A percentile compares a stretch with the other conserved stretches of the same genome.
phyloP scores from a whole-genome alignment of 2,329 filamentous ascomycete species.

The Aspergillus sergii region DNA sequence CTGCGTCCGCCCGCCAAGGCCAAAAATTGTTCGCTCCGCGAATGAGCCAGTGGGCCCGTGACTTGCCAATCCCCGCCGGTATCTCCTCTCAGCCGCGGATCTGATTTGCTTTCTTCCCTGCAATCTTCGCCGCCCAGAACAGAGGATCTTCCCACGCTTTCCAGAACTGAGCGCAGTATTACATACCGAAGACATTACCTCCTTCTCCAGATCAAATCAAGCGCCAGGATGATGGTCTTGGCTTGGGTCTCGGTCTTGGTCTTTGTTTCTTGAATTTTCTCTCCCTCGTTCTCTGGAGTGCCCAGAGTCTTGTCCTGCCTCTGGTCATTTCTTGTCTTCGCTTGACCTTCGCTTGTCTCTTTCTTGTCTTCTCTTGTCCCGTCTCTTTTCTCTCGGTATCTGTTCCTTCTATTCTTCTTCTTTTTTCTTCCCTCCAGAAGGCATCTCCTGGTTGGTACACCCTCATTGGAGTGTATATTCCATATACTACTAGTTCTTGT shows the following conservation, averaged over 20 bases:
- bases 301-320: constrained; percentile 18
- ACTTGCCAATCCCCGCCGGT: constrained; percentile 6
- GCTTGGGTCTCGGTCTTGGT: constrained; percentile 19
- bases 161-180: not conserved
- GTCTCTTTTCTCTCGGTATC: constrained; percentile 9
- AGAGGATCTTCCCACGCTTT: constrained; percentile 1
- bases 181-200: not conserved
- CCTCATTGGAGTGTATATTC: not conserved
- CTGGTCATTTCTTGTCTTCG: constrained; percentile 14
- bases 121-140: not conserved
- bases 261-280: constrained; percentile 18
- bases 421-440: not conserved
- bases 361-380: constrained; percentile 12
- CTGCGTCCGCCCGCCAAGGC: constrained; percentile 20
- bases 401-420: not conserved
- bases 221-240: constrained; percentile 14
- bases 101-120: constrained; percentile 7
- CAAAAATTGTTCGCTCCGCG: constrained; percentile 18
- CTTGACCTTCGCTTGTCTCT: constrained; percentile 14
- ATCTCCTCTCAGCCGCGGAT: constrained; percentile 9
- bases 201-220: constrained; percentile 9
- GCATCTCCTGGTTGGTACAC: constrained; percentile 1
- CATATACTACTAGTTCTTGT: not conserved
- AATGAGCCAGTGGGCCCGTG: constrained; percentile 8
- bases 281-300: constrained; percentile 9